Evolutionary conservation across 306 rosid species (phyloP), one percentile per base, ranked within the genome.

Genomic region (Vachellia pachyceras): DNA sequence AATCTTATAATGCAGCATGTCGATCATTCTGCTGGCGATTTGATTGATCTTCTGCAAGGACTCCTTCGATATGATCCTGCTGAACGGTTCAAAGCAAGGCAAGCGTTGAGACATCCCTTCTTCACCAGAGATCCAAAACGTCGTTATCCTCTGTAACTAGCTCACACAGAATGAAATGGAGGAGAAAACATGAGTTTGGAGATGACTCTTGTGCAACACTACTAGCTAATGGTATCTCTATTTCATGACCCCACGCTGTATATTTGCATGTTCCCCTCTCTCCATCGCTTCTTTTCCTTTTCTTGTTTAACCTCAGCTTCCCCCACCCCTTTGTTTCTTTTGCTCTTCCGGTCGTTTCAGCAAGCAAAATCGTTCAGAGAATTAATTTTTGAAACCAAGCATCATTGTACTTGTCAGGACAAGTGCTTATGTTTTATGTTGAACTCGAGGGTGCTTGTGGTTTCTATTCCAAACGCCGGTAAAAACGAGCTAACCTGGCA

Each of bases 1-100:
- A 90, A 92, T 83, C 87, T 92, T 23, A 78, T 92, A 86, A 92
- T 92, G 97, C 97, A 92, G 88, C 95, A 90, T 10, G 95, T 90
- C 33, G 97, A 92, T 79, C 97, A 92, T 73, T 92, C 95, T 36
- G 94, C 91, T 15, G 95, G 95, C 1, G 95, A 92, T 82, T 87
- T 92, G 89, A 92, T 92, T 42, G 97, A 92, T 77, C 90, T 92
- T 71, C 47, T 92, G 85, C 97, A 92, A 86, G 92, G 97, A 60
- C 90, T 91, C 13, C 83, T 91, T 20, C 88, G 90, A 41, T 91
- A 91, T 29, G 97, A 92, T 54, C 95, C 97, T n/a, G 57, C 84
- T 2, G 86, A 87, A 75, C 87, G 94, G 52, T 88, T 92, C 42
- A 90, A 83, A 84, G 94, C 95, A 72, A 86, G 90, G 82, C 94